These are phyloP conservation scores for Fragaria nilgerrensis DNA, from an alignment of 306 rosid genomes.

Conservation along the genomic window DNA sequence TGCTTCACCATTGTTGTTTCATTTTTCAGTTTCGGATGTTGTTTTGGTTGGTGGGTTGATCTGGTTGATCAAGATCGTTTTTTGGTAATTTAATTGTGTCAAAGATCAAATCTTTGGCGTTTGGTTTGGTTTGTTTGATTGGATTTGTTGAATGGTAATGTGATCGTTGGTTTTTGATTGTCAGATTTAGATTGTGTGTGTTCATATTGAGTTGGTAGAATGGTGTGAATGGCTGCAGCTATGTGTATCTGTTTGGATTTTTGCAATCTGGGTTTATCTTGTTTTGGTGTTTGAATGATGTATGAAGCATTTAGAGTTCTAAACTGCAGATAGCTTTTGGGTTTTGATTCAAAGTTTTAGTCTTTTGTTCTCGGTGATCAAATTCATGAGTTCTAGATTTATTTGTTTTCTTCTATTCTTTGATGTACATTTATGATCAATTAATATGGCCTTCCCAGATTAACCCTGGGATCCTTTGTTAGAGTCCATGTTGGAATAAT, in stretches of 20 bases:
- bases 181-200: background rate
- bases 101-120: background rate
- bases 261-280: background rate
- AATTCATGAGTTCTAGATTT: background rate
- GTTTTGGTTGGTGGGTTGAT: constrained; percentile 14
- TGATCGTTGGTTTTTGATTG: background rate
- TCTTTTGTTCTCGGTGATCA: too few species aligned
- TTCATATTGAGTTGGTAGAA: background rate
- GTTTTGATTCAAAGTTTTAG: background rate
- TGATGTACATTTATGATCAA: background rate
- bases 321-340: background rate
- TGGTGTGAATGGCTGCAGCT: constrained; percentile 12
- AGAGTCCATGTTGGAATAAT: background rate
- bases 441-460: background rate
- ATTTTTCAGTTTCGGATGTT: background rate
- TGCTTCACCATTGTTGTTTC: background rate
- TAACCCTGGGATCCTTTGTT: background rate
- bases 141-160: background rate
- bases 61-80: constrained; percentile 23
- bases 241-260: background rate
- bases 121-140: background rate
- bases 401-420: background rate
- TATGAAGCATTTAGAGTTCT: constrained; percentile 11
- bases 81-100: constrained; percentile 11
- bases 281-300: constrained; percentile 12